Conservation (phyloP, 768 basidiomycete species). For the Naematelia aurantialba region DNA sequence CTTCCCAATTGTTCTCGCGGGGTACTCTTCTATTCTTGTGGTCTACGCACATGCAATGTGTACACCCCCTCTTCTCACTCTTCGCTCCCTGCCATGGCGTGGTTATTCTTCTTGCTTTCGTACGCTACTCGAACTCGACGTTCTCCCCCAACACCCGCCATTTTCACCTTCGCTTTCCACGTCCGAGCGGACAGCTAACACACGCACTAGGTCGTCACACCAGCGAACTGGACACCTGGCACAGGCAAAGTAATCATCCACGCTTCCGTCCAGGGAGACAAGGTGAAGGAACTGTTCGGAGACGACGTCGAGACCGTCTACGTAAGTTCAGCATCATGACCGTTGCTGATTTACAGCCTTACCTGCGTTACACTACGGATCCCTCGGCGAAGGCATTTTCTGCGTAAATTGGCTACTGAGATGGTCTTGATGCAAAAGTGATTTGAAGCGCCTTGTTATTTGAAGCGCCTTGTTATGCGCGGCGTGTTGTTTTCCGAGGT, state of each 20-base stretch:
- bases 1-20: too few relatives aligned
- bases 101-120: neutral
- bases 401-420: neutral
- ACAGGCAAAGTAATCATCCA: conserved; percentile 79
- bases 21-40: too few relatives aligned
- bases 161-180: too few relatives aligned
- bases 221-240: conserved; percentile 74
- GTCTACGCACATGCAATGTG: too few relatives aligned
- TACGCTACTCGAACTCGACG: neutral
- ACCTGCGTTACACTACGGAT: conserved; percentile 63
- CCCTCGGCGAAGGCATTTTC: conserved; percentile 29
- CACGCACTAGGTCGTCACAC: conserved; percentile 65
- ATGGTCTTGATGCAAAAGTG: neutral
- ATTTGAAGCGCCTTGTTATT: too few relatives aligned
- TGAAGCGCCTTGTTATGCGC: too few relatives aligned
- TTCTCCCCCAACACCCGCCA: neutral
- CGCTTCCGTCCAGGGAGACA: conserved; percentile 71
- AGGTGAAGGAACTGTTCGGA: conserved; percentile 89
- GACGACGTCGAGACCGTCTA: conserved; percentile 68
- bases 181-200: neutral
- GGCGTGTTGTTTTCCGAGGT: too few relatives aligned
- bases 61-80: too few relatives aligned
- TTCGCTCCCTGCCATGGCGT: neutral
- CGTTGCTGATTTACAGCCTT: conserved; percentile 58
- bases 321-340: conserved; percentile 53